These are phyloP conservation scores for Cryphonectria japonica DNA, from an alignment of 2,329 filamentous ascomycete species.

Conservation along the genomic window DNA sequence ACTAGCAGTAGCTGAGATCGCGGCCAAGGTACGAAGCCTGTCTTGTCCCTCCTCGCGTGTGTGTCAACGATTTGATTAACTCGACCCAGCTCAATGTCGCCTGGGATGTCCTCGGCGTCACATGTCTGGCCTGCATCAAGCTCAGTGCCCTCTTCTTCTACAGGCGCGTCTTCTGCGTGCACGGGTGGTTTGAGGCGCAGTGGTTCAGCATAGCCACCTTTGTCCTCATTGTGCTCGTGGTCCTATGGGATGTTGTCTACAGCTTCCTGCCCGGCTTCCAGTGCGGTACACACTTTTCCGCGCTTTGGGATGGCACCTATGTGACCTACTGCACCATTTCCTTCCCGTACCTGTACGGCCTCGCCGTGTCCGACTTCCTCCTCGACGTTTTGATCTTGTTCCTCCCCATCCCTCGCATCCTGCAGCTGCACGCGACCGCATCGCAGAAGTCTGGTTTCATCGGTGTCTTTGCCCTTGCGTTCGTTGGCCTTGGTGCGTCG, in stretches of 20 bases:
- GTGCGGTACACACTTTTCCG: constrained; percentile 33
- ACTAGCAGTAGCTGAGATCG: constrained; percentile 12
- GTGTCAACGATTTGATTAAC: not conserved
- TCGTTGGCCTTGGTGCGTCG: constrained; percentile 22
- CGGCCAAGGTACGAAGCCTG: not conserved
- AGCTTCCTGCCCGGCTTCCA: constrained; percentile 32
- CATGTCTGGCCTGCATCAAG: constrained; percentile 29
- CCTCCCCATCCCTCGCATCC: constrained; percentile 29
- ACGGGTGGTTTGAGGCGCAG: constrained; percentile 5
- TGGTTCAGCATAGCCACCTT: constrained; percentile 26
- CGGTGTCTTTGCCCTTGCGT: constrained; percentile 29
- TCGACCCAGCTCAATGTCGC: constrained; percentile 24
- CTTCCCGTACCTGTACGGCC: constrained; percentile 30
- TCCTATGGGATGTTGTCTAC: constrained; percentile 31
- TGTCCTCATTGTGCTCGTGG: constrained; percentile 25
- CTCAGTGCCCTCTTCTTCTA: constrained; percentile 33
- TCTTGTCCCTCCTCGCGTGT: not conserved
- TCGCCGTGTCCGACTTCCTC: constrained; percentile 32
- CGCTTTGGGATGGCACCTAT: constrained; percentile 33
- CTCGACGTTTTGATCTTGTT: constrained; percentile 32
- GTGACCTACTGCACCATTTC: constrained; percentile 32
- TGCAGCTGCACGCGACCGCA: constrained; percentile 19
- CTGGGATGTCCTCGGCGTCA: constrained; percentile 21
- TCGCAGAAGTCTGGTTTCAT: constrained; percentile 19
- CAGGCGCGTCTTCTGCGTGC: constrained; percentile 31